Base-by-base conservation (phyloP, 2,329 filamentous ascomycete genomes). In the Botrytis squamosa region DNA sequence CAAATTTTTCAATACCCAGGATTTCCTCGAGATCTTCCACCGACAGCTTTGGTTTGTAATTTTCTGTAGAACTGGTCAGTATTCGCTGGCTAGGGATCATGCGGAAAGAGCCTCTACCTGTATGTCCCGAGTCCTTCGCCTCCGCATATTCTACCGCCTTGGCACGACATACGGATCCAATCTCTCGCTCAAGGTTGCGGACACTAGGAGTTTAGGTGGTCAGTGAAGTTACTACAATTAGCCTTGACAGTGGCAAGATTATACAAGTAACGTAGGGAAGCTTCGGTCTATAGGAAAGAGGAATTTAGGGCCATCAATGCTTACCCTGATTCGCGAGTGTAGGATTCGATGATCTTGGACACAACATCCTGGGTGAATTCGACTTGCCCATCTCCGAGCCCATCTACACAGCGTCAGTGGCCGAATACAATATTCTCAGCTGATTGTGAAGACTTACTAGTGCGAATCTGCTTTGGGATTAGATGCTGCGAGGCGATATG, bases 141-240 rank as follows among this genome's bases (percentile, higher is more conserved):
- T 98, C 95, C 63, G 96, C 93, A 83, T 91, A 98, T 82, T 98
- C 93, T 33, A 99, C 96, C 4, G 96, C 96, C 85, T 98, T 98
- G 79, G 93, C 92, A 75, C 96, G 93, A 83, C 96, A 98, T 57
- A 99, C 94, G 25, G 93, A 93, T 59, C 95, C 95, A 78, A 99
- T 92, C 83, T 99, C 96, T 75, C 96, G 93, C 84, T 99, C 96
- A 36, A 99, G 88, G 80, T 97, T 98, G 78, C 96, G 94, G 46
- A 99, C 96, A 59, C 96, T 96, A 68, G 25, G 46, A 52, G 42
- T 68, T 67, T 69, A 49, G 44, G 55, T 72, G 42, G 63, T 72
- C 44, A 72, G 71, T 60, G 29, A 72, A 14, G 63, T 72, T 69
- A 46, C 36, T 57, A 33, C 49, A 60, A 69, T 59, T 20, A 40